Conservation (phyloP, 495 filamentous ascomycete genomes). For the Penicillium tannophilum region DNA sequence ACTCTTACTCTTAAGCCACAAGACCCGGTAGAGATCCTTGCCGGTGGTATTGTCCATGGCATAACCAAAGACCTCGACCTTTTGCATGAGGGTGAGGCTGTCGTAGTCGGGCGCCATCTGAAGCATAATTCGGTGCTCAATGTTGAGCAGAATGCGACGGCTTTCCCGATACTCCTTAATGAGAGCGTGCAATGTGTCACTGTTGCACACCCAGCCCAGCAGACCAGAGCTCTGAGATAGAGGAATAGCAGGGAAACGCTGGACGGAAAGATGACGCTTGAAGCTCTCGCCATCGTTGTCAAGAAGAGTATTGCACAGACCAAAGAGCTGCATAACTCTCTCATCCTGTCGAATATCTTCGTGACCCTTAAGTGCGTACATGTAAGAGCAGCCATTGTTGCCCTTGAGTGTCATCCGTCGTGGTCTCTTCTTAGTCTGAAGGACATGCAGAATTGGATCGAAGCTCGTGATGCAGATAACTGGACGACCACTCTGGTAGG, state of each 20-base stretch:
- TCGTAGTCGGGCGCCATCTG: conserved; percentile 99
- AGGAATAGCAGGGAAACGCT: conserved; percentile 91
- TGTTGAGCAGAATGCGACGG: conserved; percentile 95
- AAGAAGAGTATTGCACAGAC: conserved; percentile 91
- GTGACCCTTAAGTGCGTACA: conserved; percentile 90
- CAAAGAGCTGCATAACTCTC: conserved; percentile 98
- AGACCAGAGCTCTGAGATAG: conserved; percentile 95
- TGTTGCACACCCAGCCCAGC: conserved; percentile 96
- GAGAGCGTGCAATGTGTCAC: conserved; percentile 91
- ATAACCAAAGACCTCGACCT: conserved; percentile 98
- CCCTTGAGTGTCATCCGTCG: conserved; percentile 85
- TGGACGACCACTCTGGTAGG: conserved; percentile 85
- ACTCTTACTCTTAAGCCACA: conserved; percentile 98
- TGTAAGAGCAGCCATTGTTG: conserved; percentile 82
- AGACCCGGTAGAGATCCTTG: conserved; percentile 94
- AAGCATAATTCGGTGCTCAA: conserved; percentile 98
- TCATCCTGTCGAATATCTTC: conserved; percentile 99
- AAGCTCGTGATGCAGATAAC: conserved; percentile 87
- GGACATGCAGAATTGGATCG: conserved; percentile 84
- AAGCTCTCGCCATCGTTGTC: conserved; percentile 91
- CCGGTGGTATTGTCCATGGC: conserved; percentile 98
- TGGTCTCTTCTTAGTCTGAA: conserved; percentile 95
- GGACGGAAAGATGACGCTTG: conserved; percentile 94
- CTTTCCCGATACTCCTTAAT: conserved; percentile 98
- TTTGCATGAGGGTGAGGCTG: conserved; percentile 98